phyloP scores from a whole-genome alignment of 345 rosid species.

The Populus simonii region DNA sequence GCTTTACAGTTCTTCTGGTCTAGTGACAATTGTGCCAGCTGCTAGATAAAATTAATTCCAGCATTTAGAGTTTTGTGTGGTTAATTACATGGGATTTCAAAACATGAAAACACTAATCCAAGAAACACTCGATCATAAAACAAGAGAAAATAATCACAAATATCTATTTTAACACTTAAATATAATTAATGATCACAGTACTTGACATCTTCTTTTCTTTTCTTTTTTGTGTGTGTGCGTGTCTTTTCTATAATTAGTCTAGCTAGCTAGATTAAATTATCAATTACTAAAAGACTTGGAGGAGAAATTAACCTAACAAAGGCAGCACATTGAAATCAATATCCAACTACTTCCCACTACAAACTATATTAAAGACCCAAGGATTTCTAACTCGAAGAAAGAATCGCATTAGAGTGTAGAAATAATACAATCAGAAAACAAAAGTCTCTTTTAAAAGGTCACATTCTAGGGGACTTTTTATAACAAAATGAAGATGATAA shows the following conservation, averaged over 20 bases:
- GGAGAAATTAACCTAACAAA: not conserved
- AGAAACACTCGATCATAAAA: too few relatives aligned
- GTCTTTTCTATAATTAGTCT: not conserved
- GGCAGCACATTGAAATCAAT: not conserved
- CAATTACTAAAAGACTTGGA: not conserved
- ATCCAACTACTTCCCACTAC: constrained; percentile 21
- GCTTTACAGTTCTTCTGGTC: not conserved
- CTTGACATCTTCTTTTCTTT: too few relatives aligned
- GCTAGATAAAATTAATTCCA: too few relatives aligned
- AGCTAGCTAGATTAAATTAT: not conserved
- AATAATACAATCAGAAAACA: not conserved
- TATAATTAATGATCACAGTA: too few relatives aligned
- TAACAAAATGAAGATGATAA: not conserved
- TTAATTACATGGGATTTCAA: too few relatives aligned
- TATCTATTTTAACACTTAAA: too few relatives aligned
- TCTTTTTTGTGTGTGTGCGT: too few relatives aligned
- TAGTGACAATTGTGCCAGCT: too few relatives aligned
- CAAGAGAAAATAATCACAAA: too few relatives aligned
- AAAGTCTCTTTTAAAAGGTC: constrained; percentile 1
- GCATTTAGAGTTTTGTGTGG: too few relatives aligned
- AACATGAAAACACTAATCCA: too few relatives aligned
- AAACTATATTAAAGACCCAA: constrained; percentile 13
- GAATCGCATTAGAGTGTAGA: constrained; percentile 14
- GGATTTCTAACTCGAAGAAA: constrained; percentile 16
- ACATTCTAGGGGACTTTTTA: not conserved